These are phyloP conservation scores for Populus hybrid DNA, from an alignment of 441 rosid species.

Conservation along the genomic window DNA sequence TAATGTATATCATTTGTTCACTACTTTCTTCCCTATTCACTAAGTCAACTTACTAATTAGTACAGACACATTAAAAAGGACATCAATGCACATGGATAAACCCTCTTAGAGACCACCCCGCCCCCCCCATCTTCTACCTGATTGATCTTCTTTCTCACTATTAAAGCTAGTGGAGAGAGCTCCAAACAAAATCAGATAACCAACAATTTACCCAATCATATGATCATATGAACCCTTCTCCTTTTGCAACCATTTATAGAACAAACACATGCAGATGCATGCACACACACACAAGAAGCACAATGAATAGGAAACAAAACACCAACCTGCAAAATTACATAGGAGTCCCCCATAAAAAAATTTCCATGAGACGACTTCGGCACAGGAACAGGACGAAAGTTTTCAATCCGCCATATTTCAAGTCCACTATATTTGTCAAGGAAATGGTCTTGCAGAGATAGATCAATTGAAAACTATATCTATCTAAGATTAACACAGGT, in stretches of 20 bases:
- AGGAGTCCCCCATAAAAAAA: constrained; percentile 91
- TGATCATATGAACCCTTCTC: background rate
- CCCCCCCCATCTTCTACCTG: background rate
- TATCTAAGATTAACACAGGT: constrained; percentile 14
- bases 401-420: constrained; percentile 94
- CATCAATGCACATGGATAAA: background rate
- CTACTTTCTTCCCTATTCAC: background rate
- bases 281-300: background rate
- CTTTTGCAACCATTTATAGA: background rate
- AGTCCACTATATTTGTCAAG: constrained; percentile 71
- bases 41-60: background rate
- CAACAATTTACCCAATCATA: background rate
- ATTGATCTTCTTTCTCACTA: background rate
- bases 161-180: background rate
- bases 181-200: background rate
- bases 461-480: constrained; percentile 9
- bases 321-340: constrained; percentile 77
- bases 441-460: constrained; percentile 20
- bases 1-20: background rate
- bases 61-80: background rate
- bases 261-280: background rate
- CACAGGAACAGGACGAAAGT: constrained; percentile 60
- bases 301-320: background rate
- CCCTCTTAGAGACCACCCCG: background rate
- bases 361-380: constrained; percentile 73